phyloP scores from a whole-genome alignment of 257 asterid genomes.

The Scutellaria barbata region DNA sequence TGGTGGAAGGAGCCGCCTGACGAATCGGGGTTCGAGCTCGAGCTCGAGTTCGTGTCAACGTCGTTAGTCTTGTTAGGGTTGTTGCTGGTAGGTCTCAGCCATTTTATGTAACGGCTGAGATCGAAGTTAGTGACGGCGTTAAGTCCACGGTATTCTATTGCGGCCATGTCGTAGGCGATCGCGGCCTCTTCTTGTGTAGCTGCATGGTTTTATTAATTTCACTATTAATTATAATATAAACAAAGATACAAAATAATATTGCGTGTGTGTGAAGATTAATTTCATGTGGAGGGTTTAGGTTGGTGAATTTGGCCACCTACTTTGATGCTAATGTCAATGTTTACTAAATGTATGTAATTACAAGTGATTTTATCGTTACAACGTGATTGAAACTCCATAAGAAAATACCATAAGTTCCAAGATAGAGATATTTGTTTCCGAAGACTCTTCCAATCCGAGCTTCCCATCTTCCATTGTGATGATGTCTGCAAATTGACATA shows the following conservation, averaged over 20 bases:
- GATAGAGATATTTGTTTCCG: slow-evolving; percentile 82
- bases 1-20: slow-evolving; percentile 32
- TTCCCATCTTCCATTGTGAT: slow-evolving; percentile 95
- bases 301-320: slow-evolving; percentile 44
- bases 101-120: slow-evolving; percentile 82
- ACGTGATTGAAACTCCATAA: not conserved
- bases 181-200: slow-evolving; percentile 96
- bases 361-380: too few relatives aligned
- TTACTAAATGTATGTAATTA: not conserved
- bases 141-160: slow-evolving; percentile 82
- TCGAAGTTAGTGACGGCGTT: slow-evolving; percentile 87
- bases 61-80: slow-evolving; percentile 26
- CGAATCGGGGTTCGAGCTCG: slow-evolving; percentile 25
- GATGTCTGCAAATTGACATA: slow-evolving; percentile 55
- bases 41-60: slow-evolving; percentile 28
- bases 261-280: not conserved
- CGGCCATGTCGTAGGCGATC: slow-evolving; percentile 87
- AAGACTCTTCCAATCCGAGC: slow-evolving; percentile 87
- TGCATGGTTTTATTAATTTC: slow-evolving; percentile 32
- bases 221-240: not conserved
- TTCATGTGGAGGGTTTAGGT: slow-evolving; percentile 34
- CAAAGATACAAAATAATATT: not conserved
- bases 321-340: slow-evolving; percentile 7
- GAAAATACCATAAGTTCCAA: slow-evolving; percentile 73
- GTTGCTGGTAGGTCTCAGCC: slow-evolving; percentile 61